Evolutionary conservation across 257 asterid genomes (phyloP).

Genomic region (Petrea volubilis): DNA sequence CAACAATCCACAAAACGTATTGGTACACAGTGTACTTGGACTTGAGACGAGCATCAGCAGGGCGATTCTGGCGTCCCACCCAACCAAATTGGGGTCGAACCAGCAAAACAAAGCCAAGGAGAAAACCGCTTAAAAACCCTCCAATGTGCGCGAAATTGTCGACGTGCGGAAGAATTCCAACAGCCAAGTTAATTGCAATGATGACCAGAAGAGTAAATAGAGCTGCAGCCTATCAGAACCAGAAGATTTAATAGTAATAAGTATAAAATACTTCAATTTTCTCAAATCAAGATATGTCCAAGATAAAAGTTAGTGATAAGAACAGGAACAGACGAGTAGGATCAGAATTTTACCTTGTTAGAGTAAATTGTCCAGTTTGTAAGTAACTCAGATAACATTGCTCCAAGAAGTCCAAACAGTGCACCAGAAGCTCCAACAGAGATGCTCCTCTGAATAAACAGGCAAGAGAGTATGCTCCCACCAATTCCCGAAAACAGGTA

Average conservation of each 20-base stretch:
- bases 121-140: conserved; percentile 80
- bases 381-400: conserved; percentile 88
- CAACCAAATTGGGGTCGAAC: conserved; percentile 88
- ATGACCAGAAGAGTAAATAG: conserved; percentile 72
- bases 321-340: conserved; percentile 17
- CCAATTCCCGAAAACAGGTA: conserved; percentile 88
- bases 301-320: neutral
- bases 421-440: conserved; percentile 99
- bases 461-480: conserved; percentile 78
- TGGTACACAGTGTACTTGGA: conserved; percentile 75
- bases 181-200: conserved; percentile 72
- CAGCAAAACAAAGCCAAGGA: conserved; percentile 83
- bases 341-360: conserved; percentile 59
- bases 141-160: conserved; percentile 96
- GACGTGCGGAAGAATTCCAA: conserved; percentile 88
- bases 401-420: conserved; percentile 98
- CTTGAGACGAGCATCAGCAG: conserved; percentile 44
- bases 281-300: neutral
- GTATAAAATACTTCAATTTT: neutral
- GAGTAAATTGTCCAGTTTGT: conserved; percentile 96
- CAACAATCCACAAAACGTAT: conserved; percentile 53
- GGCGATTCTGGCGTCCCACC: conserved; percentile 54
- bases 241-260: neutral
- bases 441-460: conserved; percentile 74
- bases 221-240: conserved; percentile 67